Conservation (phyloP, 768 basidiomycete species). For the Amanita exitialis region DNA sequence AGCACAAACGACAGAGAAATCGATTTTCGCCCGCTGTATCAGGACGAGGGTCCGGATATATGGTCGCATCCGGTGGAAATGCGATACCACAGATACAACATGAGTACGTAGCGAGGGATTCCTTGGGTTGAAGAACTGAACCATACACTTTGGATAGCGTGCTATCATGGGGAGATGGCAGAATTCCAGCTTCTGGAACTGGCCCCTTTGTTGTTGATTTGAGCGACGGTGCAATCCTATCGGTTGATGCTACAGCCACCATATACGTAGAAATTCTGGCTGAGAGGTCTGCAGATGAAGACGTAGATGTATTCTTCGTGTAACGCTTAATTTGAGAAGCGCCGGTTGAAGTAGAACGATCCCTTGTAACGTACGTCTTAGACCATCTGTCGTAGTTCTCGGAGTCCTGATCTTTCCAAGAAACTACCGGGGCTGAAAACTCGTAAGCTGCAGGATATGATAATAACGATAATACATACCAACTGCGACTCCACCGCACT, state of each 20-base stretch:
- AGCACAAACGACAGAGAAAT: conserved; percentile 72
- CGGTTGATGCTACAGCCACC: conserved; percentile 32
- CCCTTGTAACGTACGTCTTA: conserved; percentile 59
- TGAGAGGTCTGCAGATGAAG: conserved; percentile 25
- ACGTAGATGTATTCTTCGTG: conserved; percentile 29
- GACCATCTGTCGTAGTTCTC: conserved; percentile 64
- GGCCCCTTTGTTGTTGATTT: conserved; percentile 41
- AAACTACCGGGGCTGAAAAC: conserved; percentile 51
- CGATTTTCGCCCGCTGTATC: conserved; percentile 24
- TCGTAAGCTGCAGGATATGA: background rate
- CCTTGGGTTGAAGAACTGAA: conserved; percentile 72
- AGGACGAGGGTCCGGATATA: conserved; percentile 61
- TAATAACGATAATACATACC: conserved; percentile 38
- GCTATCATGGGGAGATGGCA: conserved; percentile 44
- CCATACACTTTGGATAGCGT: conserved; percentile 79
- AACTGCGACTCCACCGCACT: conserved; percentile 71
- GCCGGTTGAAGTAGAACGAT: conserved; percentile 18
- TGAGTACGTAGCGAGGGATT: conserved; percentile 56
- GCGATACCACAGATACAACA: conserved; percentile 54
- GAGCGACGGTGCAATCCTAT: conserved; percentile 45
- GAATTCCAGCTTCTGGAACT: conserved; percentile 48
- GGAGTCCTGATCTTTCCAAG: conserved; percentile 42
- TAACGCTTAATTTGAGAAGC: conserved; percentile 33
- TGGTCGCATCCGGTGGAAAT: conserved; percentile 78
- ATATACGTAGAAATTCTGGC: conserved; percentile 51